These are phyloP conservation scores for Cryphonectria radicalis DNA, from an alignment of 2,329 filamentous ascomycete genomes.

Conservation along the genomic window DNA sequence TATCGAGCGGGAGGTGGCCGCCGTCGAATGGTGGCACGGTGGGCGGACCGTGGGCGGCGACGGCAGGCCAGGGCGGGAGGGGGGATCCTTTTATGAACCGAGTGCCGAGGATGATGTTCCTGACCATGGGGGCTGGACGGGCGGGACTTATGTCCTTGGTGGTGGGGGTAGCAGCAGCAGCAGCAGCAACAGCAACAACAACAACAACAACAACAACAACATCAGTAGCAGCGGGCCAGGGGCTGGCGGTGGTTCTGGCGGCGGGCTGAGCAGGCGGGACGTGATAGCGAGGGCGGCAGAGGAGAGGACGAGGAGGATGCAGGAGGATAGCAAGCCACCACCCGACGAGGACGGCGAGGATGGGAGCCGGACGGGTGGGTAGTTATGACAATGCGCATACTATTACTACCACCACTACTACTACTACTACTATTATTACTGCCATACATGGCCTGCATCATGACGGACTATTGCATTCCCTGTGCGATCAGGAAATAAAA, in stretches of 20 bases:
- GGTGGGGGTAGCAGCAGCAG: constrained; percentile 50
- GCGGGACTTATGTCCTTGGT: constrained; percentile 77
- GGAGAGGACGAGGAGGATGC: constrained; percentile 59
- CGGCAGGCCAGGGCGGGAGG: constrained; percentile 43
- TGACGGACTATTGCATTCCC: not conserved
- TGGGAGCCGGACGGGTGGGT: constrained; percentile 7
- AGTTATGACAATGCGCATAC: not conserved
- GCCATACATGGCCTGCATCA: too few relatives aligned
- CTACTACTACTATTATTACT: too few relatives aligned
- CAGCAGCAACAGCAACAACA: constrained; percentile 36
- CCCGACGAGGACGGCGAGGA: constrained; percentile 26
- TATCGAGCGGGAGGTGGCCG: constrained; percentile 86
- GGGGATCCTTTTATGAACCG: constrained; percentile 62
- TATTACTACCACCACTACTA: too few relatives aligned
- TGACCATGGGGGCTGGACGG: constrained; percentile 77
- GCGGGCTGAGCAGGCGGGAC: constrained; percentile 69
- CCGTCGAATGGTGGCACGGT: constrained; percentile 75
- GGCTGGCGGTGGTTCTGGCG: constrained; percentile 36
- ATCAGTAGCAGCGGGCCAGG: constrained; percentile 31
- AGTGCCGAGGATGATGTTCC: constrained; percentile 59
- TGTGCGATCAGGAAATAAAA: not conserved
- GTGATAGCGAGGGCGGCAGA: constrained; percentile 76
- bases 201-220: too few relatives aligned
- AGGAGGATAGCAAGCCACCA: constrained; percentile 34
- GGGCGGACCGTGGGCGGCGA: constrained; percentile 70